phyloP scores from a whole-genome alignment of 176 grass and related monocot genomes.

The Puccinellia tenuiflora region DNA sequence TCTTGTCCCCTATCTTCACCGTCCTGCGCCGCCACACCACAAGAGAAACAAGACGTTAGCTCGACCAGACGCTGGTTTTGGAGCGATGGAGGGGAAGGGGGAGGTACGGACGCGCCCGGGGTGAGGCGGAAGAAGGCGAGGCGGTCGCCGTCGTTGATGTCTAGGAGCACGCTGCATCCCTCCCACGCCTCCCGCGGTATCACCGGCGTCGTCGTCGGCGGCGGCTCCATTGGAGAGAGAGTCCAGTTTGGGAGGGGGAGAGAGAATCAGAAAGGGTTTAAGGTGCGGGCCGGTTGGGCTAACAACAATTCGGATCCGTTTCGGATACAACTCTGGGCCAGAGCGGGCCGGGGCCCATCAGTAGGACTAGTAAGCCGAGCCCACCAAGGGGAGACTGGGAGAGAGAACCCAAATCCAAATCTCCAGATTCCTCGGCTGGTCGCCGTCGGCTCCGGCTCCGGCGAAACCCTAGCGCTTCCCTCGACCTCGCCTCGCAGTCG shows the following conservation, averaged over 20 bases:
- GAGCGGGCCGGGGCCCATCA: accelerated
- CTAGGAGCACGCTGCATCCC: conserved; percentile 99
- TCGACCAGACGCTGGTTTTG: not conserved
- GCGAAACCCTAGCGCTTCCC: not conserved
- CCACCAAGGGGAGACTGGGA: not conserved
- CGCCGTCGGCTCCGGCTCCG: not conserved
- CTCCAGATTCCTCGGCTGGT: not conserved
- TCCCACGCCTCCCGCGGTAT: conserved; percentile 59
- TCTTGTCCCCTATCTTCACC: conserved; percentile 90
- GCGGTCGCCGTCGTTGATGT: conserved; percentile 98
- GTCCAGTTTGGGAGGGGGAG: not conserved
- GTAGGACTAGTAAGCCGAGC: not conserved
- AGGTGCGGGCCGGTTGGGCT: not conserved
- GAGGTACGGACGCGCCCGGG: conserved; percentile 40
- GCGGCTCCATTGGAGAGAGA: conserved; percentile 18
- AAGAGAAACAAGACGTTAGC: not conserved
- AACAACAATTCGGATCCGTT: not conserved
- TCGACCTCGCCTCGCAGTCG: not conserved
- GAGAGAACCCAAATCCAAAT: not conserved
- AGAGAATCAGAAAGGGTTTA: not conserved
- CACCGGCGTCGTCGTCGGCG: not conserved
- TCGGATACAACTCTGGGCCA: not conserved
- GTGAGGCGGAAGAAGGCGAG: conserved; percentile 95
- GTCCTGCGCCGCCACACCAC: conserved; percentile 31
- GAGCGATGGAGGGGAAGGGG: not conserved